phyloP scores from a whole-genome alignment of 2,329 filamentous ascomycete species.

The Diplodia scrobiculata region DNA sequence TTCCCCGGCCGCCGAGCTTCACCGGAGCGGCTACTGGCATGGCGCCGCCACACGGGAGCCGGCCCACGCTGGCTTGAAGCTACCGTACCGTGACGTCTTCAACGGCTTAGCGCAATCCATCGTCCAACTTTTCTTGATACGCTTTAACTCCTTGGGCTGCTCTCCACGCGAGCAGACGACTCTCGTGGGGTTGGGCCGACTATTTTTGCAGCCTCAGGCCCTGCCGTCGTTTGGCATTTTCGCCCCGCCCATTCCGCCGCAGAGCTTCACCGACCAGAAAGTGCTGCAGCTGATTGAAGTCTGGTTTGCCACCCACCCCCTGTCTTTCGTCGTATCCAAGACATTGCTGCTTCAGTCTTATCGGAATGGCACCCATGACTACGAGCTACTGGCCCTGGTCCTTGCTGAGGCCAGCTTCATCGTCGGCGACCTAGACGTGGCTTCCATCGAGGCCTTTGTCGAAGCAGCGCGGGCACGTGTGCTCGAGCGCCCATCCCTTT shows the following conservation, averaged over 20 bases:
- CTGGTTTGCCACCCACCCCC: slow-evolving; percentile 48
- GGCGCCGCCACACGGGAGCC: slow-evolving; percentile 5
- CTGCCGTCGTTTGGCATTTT: neutral
- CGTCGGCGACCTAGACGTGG: slow-evolving; percentile 31
- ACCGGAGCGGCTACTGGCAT: slow-evolving; percentile 14
- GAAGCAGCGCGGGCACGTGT: slow-evolving; percentile 42
- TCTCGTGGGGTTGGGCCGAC: neutral
- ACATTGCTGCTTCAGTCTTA: slow-evolving; percentile 47
- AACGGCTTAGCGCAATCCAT: slow-evolving; percentile 5
- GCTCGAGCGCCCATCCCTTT: slow-evolving; percentile 17
- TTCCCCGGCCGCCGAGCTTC: neutral
- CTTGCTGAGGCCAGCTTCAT: slow-evolving; percentile 47
- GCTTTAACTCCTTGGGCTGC: slow-evolving; percentile 9
- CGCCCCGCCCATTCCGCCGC: neutral
- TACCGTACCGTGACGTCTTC: slow-evolving; percentile 17
- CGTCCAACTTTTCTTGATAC: slow-evolving; percentile 2
- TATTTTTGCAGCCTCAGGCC: slow-evolving; percentile 3
- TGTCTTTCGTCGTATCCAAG: slow-evolving; percentile 49
- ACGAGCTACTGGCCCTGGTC: slow-evolving; percentile 46
- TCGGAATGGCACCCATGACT: slow-evolving; percentile 46
- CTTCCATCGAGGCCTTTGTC: slow-evolving; percentile 41
- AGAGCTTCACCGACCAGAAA: neutral
- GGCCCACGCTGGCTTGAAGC: neutral
- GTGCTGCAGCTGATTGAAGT: slow-evolving; percentile 44
- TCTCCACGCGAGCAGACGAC: slow-evolving; percentile 9